phyloP scores from a whole-genome alignment of 805 yeast genomes.

The Naumovozyma castellii region DNA sequence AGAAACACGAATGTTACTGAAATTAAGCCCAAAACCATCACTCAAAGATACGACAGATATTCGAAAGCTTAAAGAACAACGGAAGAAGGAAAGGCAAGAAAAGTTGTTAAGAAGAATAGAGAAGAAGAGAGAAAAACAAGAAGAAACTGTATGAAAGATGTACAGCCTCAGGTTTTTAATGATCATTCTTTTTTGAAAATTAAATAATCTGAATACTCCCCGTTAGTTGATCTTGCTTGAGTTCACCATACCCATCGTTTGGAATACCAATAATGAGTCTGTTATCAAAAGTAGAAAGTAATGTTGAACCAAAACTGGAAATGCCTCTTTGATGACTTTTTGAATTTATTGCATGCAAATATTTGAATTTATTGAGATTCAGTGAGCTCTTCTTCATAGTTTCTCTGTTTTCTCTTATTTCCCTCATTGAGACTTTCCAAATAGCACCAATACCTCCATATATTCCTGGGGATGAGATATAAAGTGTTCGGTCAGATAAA shows the following conservation, averaged over 20 bases:
- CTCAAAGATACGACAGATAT: conserved; percentile 20
- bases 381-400: not conserved
- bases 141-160: not conserved
- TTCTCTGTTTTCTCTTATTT: conserved; percentile 6
- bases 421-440: conserved; percentile 32
- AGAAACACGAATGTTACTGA: conserved; percentile 22
- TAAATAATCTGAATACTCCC: conserved; percentile 22
- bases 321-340: conserved; percentile 26
- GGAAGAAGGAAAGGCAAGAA: conserved; percentile 30
- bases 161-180: too few species aligned
- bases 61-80: conserved; percentile 26
- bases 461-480: conserved; percentile 37
- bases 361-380: conserved; percentile 5
- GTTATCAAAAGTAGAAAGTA: conserved; percentile 24
- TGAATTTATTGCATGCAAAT: conserved; percentile 7
- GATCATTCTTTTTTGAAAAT: not conserved
- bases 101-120: conserved; percentile 23
- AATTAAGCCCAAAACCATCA: conserved; percentile 18
- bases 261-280: conserved; percentile 34
- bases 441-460: conserved; percentile 33
- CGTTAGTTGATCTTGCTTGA: conserved; percentile 20
- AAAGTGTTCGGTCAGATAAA: conserved; percentile 16
- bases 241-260: conserved; percentile 28
- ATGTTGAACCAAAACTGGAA: conserved; percentile 37
- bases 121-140: conserved; percentile 9